Evolutionary conservation across 192 early-diverging fungal genomes (phyloP), one percentile per base, ranked within the genome.

Genomic region (Podila epigama): DNA sequence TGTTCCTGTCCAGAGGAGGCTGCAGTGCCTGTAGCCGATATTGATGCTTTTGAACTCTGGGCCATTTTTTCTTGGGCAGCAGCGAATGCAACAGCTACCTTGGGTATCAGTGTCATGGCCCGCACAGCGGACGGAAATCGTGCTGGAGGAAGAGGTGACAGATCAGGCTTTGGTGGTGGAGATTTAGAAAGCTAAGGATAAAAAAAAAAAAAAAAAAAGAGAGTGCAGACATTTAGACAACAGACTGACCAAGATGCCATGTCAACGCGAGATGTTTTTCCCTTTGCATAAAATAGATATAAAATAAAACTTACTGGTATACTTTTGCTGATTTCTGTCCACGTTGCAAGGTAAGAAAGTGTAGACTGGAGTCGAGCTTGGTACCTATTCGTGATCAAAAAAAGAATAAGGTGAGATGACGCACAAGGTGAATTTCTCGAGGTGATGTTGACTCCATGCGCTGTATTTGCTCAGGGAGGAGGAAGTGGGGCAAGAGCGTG

Each of bases 271-370:
- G n/a, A n/a, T n/a, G n/a, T n/a, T n/a, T n/a, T n/a, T n/a, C n/a
- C n/a, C n/a, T 48, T 48, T 48, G n/a, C 25, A 7, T 34, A 10
- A 2, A 22, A 32, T 22, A 25, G n/a, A 8, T 9, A 41, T 7
- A 31, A 37, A 20, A 16, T 13, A 0, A 3, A 2, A 42, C 58
- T 48, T 53, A 75, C 70, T 25, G 70, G 70, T 48, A 72, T 51
- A 29, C 41, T 56, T 50, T 75, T 75, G 64, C 57, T 42, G 4
- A 75, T 75, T 40, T 77, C 73, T 13, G 73, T 41, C 73, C 73
- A 77, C 2, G 73, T 77, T 28, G 73, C 73, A 16, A 77, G 55
- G 35, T 77, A 77, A 7, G 73, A 77, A 8, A 77, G 56, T 20
- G 66, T 63, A 27, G 60, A 31, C 41, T 77, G 73, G 11, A 77